Conservation (phyloP, 306 rosid species). For the Chamaecrista fasciculata region DNA sequence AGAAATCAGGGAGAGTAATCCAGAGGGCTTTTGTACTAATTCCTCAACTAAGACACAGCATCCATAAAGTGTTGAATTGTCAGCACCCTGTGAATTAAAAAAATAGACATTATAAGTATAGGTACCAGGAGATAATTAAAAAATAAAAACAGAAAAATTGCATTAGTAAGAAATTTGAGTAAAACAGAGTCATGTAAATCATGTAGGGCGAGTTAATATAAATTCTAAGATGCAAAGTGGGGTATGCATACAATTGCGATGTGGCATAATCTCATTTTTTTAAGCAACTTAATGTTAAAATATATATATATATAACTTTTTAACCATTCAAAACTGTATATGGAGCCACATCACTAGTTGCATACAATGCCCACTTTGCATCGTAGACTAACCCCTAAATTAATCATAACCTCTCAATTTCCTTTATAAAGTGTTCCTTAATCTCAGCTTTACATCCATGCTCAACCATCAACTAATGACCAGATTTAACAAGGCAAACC, state of each 20-base stretch:
- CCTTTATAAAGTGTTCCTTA: background rate
- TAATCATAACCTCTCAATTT: background rate
- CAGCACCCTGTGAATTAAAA: constrained; percentile 68
- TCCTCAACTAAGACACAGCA: constrained; percentile 97
- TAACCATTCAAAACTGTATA: no score
- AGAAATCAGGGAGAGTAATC: constrained; percentile 71
- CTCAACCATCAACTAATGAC: background rate
- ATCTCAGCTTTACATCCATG: background rate
- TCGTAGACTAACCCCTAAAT: no score
- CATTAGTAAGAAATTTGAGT: constrained; percentile 7
- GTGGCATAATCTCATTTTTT: no score
- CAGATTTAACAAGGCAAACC: background rate
- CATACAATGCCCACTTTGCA: no score
- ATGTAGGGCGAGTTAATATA: background rate
- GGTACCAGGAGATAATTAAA: background rate
- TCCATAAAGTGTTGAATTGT: constrained; percentile 91
- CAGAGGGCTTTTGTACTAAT: constrained; percentile 85
- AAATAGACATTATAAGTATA: background rate
- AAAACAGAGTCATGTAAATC: background rate
- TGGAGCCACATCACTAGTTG: no score
- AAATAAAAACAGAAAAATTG: background rate
- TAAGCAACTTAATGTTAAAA: no score
- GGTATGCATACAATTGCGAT: no score
- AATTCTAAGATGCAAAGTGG: no score
- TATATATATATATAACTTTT: no score